These are phyloP conservation scores for Monosporascus sp. DNA, from an alignment of 2,329 filamentous ascomycete genomes.

Conservation along the genomic window DNA sequence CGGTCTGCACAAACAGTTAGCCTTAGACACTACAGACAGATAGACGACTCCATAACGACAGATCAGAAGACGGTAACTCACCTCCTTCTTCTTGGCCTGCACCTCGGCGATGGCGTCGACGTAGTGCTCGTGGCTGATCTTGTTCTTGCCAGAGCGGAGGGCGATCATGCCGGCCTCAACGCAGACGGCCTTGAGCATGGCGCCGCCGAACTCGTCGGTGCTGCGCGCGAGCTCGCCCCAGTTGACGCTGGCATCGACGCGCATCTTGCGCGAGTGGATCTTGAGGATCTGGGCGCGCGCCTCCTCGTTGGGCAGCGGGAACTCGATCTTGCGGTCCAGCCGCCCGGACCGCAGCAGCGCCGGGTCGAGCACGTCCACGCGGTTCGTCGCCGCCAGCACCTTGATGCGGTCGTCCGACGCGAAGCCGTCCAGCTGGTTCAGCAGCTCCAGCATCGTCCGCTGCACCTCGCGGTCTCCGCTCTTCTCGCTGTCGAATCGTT, in stretches of 20 bases:
- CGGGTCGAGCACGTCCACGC: conserved; percentile 89
- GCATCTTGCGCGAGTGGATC: conserved; percentile 99
- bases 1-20: conserved; percentile 39
- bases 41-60: not conserved
- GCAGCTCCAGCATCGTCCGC: conserved; percentile 95
- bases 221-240: conserved; percentile 93
- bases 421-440: conserved; percentile 98
- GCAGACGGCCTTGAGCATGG: conserved; percentile 96
- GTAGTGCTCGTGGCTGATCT: conserved; percentile 97
- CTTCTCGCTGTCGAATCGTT: conserved; percentile 98
- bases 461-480: conserved; percentile 97
- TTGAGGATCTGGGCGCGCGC: conserved; percentile 93
- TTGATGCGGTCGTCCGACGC: conserved; percentile 96
- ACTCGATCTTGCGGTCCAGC: conserved; percentile 96
- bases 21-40: not conserved
- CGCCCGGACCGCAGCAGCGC: conserved; percentile 87
- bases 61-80: conserved; percentile 32
- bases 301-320: conserved; percentile 96
- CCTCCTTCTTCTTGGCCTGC: conserved; percentile 91
- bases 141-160: conserved; percentile 85
- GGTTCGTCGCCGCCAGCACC: conserved; percentile 90
- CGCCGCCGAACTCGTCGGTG: conserved; percentile 97
- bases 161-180: conserved; percentile 99
- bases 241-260: conserved; percentile 86
- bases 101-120: conserved; percentile 98